Evolutionary conservation across 768 basidiomycete species (phyloP), one percentile per base, ranked within the genome.

Genomic region (Wakefieldia striispora): DNA sequence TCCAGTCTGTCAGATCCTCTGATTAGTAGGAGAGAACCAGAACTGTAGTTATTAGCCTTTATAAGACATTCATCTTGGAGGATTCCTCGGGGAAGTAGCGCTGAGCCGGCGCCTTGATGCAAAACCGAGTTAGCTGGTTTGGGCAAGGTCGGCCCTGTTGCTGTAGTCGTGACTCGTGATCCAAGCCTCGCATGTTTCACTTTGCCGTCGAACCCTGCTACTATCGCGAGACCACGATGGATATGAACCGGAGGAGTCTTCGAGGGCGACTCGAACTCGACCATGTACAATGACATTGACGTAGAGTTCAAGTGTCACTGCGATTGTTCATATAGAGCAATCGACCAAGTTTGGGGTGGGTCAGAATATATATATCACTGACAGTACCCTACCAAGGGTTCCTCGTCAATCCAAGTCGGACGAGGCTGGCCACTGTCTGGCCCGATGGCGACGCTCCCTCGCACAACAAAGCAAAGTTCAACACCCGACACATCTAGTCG

Each of bases 381-480:
- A 33, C 33, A 33, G 33, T 2, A 29, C 33, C 33, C 33, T 33
- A 33, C 33, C 33, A 16, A 33, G 33, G 33, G 33, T 33, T 33
- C 33, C 14, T 14, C 33, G 13, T 33, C 33, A 33, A 6, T 16
- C 4, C 14, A 16, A 16, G 6, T 33, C 6, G 33, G 1, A n/a
- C n/a, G n/a, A 2, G 14, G 33, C 16, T 6, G 33, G 33, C 16
- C 33, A 16, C 33, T 7, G 33, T 33, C 14, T 16, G 33, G 43
- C 34, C n/a, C 57, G 38, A 73, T 73, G 73, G 62, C 69, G 36
- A 72, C 73, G 41, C 61, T 72, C 45, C 72, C 72, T 21, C 67
- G 63, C 31, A 49, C 61, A 14, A 59, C 51, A 41, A 72, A 63
- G 53, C 59, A 66, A 36, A 50, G 54, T 39, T 48, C 65, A 26